Base-by-base conservation (phyloP, 1,139 yeast species). In the Zygosaccharomyces sapae region DNA sequence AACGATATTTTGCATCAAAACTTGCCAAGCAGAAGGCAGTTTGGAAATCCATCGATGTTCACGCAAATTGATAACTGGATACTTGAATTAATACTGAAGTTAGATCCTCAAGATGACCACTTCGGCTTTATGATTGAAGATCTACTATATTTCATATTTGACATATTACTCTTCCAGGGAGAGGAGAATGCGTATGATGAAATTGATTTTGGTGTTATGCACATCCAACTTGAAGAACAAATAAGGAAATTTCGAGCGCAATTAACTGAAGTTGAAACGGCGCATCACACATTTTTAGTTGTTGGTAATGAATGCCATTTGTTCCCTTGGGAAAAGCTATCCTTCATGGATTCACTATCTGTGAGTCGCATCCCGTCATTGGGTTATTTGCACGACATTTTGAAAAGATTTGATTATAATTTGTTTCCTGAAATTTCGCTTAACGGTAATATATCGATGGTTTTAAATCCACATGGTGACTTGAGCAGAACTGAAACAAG, bases 291-390 rank as follows among this genome's bases (percentile, higher is more conserved):
- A 1, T 80, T 90, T 2, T 68, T 92, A 44, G 70, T 92, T 7
- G 78, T 88, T 3, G 83, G 89, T 41, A 73, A 81, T 38, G 69
- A 70, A 6, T 82, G 94, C 55, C 77, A 79, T 9, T 67, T 70
- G 25, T 73, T 92, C 41, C 97, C 97, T 0, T 92, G 97, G 97
- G 98, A 92, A 61, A 82, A 89, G 0, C 64, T 90, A 31, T 75
- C 80, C 0, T 72, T 76, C 41, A 63, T 90, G 48, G 66, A 76
- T 41, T 60, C 62, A 0, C 69, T 68, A 38, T 80, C 95, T 0
- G 76, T 86, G 0, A 78, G 95, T 0, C 72, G 97, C 50, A 77
- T 89, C 62, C 95, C 96, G 0, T 83, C 95, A 0, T 58, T 86
- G 8, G 61, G 67, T 0, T 59, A 74, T 41, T 66, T 86, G n/a